Percentiles rank a stretch among this genome's conserved stretches.
These are phyloP conservation scores for Ophiocordyceps camponoti-saundersi DNA, from an alignment of 2,329 filamentous ascomycete genomes.

Conservation along the genomic window DNA sequence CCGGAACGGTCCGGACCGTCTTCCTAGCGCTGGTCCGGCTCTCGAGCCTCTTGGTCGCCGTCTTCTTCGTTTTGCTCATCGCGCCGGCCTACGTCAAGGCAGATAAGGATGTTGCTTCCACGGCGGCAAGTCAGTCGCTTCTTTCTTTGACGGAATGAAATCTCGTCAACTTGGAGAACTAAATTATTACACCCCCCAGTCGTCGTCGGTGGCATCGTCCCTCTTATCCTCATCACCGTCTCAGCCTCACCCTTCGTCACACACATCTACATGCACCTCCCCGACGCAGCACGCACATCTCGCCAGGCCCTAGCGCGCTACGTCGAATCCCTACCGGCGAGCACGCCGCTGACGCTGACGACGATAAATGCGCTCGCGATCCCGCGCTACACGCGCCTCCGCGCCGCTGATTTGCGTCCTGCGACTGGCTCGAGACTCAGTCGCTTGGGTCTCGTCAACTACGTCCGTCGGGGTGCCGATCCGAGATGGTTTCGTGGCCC, in stretches of 20 bases:
- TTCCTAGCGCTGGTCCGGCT: conserved; percentile 57
- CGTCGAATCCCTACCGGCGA: conserved; percentile 25
- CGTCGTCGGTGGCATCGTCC: conserved; percentile 41
- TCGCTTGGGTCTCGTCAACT: conserved; percentile 24
- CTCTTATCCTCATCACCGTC: conserved; percentile 46
- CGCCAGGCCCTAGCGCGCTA: conserved; percentile 37
- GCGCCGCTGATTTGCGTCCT: conserved; percentile 18
- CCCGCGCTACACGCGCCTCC: conserved; percentile 29
- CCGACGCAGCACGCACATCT: conserved; percentile 44
- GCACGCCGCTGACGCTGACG: conserved; percentile 30
- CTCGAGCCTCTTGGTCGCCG: conserved; percentile 51
- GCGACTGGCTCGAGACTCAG: conserved; percentile 4
- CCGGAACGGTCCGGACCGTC: conserved; percentile 47
- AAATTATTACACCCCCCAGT: conserved; percentile 22
- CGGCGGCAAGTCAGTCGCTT: conserved; percentile 18
- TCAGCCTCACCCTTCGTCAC: conserved; percentile 55
- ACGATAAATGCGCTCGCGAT: conserved; percentile 39
- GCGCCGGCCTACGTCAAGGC: conserved; percentile 38
- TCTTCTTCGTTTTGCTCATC: conserved; percentile 46
- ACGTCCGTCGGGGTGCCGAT: conserved; percentile 20
- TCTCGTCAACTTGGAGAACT: no score
- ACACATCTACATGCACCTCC: conserved; percentile 53
- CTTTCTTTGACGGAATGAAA: no score
- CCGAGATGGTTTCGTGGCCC: conserved; percentile 18
- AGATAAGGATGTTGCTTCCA: conserved; percentile 18